These are phyloP conservation scores for Pseudisothecium myosuroides DNA, from an alignment of 225 moss, liverwort and hornwort species.

Conservation along the genomic window DNA sequence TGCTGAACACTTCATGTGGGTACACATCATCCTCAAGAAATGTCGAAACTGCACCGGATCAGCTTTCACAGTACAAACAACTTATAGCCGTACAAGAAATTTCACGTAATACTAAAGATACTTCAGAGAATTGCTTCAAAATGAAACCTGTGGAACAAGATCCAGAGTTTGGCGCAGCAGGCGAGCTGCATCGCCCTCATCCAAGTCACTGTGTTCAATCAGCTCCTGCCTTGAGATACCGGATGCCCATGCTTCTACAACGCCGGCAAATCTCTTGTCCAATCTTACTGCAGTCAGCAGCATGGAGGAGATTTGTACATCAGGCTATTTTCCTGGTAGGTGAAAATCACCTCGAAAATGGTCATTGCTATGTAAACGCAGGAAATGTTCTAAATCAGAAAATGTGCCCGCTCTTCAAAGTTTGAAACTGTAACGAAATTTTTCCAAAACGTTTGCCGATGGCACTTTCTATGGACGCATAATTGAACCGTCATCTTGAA, in stretches of 20 bases:
- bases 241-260: slow-evolving; percentile 82
- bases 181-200: slow-evolving; percentile 80
- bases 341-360: background rate
- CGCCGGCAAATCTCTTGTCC: slow-evolving; percentile 63
- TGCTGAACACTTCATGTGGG: background rate
- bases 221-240: slow-evolving; percentile 82
- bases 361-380: background rate
- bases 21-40: background rate
- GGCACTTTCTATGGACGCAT: background rate
- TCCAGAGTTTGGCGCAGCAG: slow-evolving; percentile 68
- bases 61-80: background rate
- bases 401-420: background rate
- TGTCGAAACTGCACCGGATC: background rate
- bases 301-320: background rate
- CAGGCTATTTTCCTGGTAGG: background rate
- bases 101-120: background rate
- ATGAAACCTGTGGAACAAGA: slow-evolving; percentile 61
- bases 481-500: background rate
- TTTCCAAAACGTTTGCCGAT: background rate
- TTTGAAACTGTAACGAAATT: background rate
- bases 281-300: slow-evolving; percentile 40
- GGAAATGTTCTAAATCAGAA: background rate
- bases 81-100: background rate
- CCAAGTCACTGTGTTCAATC: slow-evolving; percentile 58
- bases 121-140: background rate